Base-by-base conservation (phyloP, 495 filamentous ascomycete genomes). In the Daldinia concentrica region DNA sequence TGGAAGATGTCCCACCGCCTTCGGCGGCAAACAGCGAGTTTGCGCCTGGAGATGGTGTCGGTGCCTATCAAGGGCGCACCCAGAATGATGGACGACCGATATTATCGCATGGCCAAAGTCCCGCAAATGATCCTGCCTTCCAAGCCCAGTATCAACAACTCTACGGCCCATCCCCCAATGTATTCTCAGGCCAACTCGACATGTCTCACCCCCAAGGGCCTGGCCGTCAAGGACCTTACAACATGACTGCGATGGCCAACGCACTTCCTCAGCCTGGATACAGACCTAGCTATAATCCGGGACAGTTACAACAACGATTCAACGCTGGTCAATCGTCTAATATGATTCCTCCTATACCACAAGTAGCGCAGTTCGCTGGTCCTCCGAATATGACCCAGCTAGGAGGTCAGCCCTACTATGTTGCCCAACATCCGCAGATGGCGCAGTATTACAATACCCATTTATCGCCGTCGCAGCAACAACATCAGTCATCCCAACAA, bases 311-410 rank as follows among this genome's bases (percentile, higher is more conserved):
- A 45, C 83, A 82, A 22, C 71, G 82, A 72, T 84, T 79, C 74
- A 78, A 77, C 56, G 73, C 76, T 27, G 75, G 75, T 43, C 78
- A 82, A 22, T 76, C 81, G 26, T 74, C 85, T 22, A 73, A 69
- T 29, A 76, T 84, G 50, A 78, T 83, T 34, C 80, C 80, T 58
- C 82, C 81, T 45, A 72, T 82, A n/a, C 79, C 78, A 61, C 82
- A 84, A 59, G 80, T 80, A 39, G 66, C 79, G n/a, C 87, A 86
- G 57, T 85, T 78, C 55, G 76, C 74, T 26, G 71, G 73, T 6
- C 81, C 79, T 29, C 52, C 78, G 37, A 74, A 73, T 29, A 79
- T 82, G 58, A 63, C 64, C 19, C 75, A 77, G 54, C 71, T 77
- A 27, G 77, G 74, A 37, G 76, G 56, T 39, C 79, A 81, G 64